Base-by-base conservation (phyloP, 1,284 basidiomycete genomes). In the Cystobasidium sp. region DNA sequence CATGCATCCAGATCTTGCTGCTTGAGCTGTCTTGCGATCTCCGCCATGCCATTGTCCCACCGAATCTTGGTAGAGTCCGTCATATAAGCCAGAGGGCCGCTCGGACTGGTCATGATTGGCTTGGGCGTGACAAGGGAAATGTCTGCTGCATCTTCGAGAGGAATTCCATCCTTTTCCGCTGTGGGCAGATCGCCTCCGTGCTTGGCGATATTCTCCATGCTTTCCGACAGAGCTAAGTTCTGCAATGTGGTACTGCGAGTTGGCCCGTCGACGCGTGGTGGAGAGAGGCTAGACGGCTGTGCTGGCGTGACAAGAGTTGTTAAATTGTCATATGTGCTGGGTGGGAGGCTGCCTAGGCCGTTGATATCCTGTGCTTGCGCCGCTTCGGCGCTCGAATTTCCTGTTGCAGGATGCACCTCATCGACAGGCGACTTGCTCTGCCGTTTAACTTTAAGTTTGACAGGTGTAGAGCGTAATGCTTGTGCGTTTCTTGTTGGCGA, bases 191-290 rank as follows among this genome's bases (percentile, higher is more conserved):
- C 39, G 8, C 22, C 59, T 16, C 53, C 67, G 18, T 47, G 53
- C 20, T 49, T 43, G 16, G 59, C 67, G 9, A 68, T 37, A n/a
- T 68, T 59, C 67, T 68, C 67, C 67, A 68, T 68, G 67, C 55
- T 68, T 37, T 53, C 22, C 22, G 53, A 58, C 10, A 68, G 56
- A 16, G 68, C 56, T 8, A 62, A 39, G 51, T 52, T 51, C 16
- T 39, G 41, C 16, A 70, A 20, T 18, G 68, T 70, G 16, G 24
- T 41, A n/a, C 58, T 49, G 18, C 22, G 55, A 59, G 39, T 39
- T 16, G 56, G 56, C 2, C 14, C 12, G 14, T n/a, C 14, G 1
- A 49, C n/a, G 46, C 14, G 46, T 1, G 46, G n/a, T 49, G 46
- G 14, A 12, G n/a, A n/a, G 12, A 49, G n/a, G 14, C 46, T 3